These are phyloP conservation scores for Talaromyces thailandensis DNA, from an alignment of 495 filamentous ascomycete genomes.

Conservation along the genomic window DNA sequence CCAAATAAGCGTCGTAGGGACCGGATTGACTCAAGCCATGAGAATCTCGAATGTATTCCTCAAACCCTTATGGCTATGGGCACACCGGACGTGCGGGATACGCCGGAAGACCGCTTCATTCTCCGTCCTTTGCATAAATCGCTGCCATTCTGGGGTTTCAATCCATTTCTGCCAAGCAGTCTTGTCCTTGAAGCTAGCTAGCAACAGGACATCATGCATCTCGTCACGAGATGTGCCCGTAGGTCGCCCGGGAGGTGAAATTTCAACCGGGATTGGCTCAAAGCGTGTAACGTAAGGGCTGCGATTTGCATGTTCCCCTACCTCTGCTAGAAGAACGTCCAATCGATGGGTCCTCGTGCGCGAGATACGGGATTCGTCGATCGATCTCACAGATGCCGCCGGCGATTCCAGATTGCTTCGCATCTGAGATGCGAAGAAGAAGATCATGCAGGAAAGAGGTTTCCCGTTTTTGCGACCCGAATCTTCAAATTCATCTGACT, in stretches of 20 bases:
- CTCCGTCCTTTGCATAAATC: constrained; percentile 3
- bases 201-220: constrained; percentile 8
- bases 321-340: constrained; percentile 5
- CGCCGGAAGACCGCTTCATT: constrained; percentile 4
- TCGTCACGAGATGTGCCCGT: constrained; percentile 3
- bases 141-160: constrained; percentile 4
- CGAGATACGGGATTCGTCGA: not conserved
- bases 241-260: constrained; percentile 5
- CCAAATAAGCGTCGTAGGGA: not conserved
- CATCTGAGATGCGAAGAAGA: constrained; percentile 85
- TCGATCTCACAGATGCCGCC: not conserved
- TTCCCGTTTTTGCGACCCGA: not conserved
- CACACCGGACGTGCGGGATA: constrained; percentile 8
- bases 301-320: constrained; percentile 2
- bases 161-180: constrained; percentile 4
- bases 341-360: not conserved
- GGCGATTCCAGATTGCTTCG: constrained; percentile 66
- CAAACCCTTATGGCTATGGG: constrained; percentile 6
- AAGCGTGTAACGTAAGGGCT: constrained; percentile 7
- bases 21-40: constrained; percentile 4
- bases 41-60: constrained; percentile 5
- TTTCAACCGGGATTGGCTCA: constrained; percentile 5
- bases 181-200: constrained; percentile 8
- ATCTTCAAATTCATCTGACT: not conserved
- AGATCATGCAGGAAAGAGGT: constrained; percentile 33